phyloP scores from a whole-genome alignment of 1,284 basidiomycete genomes.

The Leccinum subrobustum region DNA sequence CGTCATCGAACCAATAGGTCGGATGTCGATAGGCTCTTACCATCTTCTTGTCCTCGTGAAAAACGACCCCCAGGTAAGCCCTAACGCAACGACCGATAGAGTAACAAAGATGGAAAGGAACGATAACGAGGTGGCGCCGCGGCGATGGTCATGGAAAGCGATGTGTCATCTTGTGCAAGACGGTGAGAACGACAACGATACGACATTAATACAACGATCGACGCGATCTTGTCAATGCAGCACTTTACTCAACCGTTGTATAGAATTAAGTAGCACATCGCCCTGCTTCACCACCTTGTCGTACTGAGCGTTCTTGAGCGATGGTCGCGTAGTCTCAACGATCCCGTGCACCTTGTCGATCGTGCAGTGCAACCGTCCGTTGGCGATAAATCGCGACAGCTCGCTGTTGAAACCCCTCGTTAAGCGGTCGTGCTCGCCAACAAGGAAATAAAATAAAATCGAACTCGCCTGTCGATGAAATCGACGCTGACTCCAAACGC shows the following conservation, averaged over 20 bases:
- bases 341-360: slow-evolving; percentile 95
- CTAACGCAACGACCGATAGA: slow-evolving; percentile 6
- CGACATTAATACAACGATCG: not conserved
- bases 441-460: slow-evolving; percentile 28
- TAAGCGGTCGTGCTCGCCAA: not conserved
- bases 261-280: slow-evolving; percentile 81
- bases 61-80: slow-evolving; percentile 10
- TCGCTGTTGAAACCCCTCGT: slow-evolving; percentile 54
- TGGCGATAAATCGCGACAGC: slow-evolving; percentile 90
- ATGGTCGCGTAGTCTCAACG: slow-evolving; percentile 91
- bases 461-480: slow-evolving; percentile 84
- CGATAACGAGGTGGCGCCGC: not conserved
- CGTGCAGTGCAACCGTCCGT: slow-evolving; percentile 84
- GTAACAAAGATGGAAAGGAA: slow-evolving; percentile 8
- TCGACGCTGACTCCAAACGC: slow-evolving; percentile 91
- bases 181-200: not conserved
- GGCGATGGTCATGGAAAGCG: not conserved
- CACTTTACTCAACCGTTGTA: slow-evolving; percentile 75
- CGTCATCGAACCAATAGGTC: slow-evolving; percentile 63
- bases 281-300: slow-evolving; percentile 88
- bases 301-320: slow-evolving; percentile 86
- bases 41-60: not conserved
- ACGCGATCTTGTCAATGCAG: slow-evolving; percentile 47
- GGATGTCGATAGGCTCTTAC: slow-evolving; percentile 34
- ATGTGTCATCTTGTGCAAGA: not conserved